Evolutionary conservation across 495 filamentous ascomycete species (phyloP).

Genomic region (Acidiella bohemica): DNA sequence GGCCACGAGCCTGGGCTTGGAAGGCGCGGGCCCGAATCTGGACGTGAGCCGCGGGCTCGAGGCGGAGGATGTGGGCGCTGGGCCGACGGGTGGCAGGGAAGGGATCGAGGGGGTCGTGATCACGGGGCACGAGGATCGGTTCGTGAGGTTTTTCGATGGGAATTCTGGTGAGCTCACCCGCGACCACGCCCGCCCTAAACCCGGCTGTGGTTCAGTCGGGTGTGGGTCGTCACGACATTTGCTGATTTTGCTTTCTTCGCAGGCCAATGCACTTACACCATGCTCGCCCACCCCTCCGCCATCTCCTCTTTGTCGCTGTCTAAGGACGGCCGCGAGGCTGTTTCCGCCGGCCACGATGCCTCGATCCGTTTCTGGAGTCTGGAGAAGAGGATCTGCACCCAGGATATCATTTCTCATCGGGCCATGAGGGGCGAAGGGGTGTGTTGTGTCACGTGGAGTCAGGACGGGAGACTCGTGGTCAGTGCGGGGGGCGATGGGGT

Average conservation of each 20-base stretch:
- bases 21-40: slow-evolving; percentile 47
- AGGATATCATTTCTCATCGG: slow-evolving; percentile 83
- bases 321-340: slow-evolving; percentile 84
- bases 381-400: slow-evolving; percentile 82
- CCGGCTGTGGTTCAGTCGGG: no score
- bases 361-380: slow-evolving; percentile 94
- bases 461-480: slow-evolving; percentile 87
- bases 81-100: slow-evolving; percentile 65
- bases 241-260: neutral
- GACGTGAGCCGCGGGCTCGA: slow-evolving; percentile 50
- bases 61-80: slow-evolving; percentile 54
- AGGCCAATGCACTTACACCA: slow-evolving; percentile 99
- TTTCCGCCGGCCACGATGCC: slow-evolving; percentile 91
- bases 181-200: neutral
- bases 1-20: slow-evolving; percentile 66
- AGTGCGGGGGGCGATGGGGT: slow-evolving; percentile 92
- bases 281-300: slow-evolving; percentile 88
- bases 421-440: slow-evolving; percentile 91
- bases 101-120: slow-evolving; percentile 87
- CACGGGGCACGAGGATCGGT: slow-evolving; percentile 88
- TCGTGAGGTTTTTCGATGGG: slow-evolving; percentile 92
- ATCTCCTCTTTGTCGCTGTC: slow-evolving; percentile 83
- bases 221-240: no score
- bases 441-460: slow-evolving; percentile 83
- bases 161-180: slow-evolving; percentile 69